These are phyloP conservation scores for Nannochloropsis granulata DNA, from an alignment of 108 stramenopile species.

Conservation along the genomic window DNA sequence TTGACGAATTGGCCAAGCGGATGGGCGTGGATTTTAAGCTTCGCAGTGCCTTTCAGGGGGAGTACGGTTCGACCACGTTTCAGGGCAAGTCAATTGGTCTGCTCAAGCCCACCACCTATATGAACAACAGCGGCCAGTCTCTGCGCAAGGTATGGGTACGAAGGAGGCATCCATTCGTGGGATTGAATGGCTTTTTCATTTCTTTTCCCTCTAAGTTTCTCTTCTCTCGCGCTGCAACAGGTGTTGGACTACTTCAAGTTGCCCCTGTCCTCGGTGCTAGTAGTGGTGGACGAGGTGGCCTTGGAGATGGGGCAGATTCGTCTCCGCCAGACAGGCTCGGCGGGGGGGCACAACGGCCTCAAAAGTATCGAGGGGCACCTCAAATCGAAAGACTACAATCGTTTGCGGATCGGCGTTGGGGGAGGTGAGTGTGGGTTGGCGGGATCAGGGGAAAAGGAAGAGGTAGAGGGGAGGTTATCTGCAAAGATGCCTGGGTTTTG, in stretches of 20 bases:
- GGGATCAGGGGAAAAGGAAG: not conserved
- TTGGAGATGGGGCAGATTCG: constrained; percentile 23
- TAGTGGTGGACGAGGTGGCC: constrained; percentile 23
- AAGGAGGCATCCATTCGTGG: not conserved
- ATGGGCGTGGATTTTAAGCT: constrained; percentile 5
- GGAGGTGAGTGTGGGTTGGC: not conserved
- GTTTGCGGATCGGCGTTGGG: constrained; percentile 19
- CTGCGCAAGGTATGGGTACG: constrained; percentile 2
- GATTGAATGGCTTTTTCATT: not conserved
- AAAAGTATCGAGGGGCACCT: constrained; percentile 14
- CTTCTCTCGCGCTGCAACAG: not conserved
- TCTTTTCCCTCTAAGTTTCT: not conserved
- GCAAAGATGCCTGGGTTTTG: not conserved
- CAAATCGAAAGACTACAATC: constrained; percentile 5
- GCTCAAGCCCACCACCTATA: constrained; percentile 19
- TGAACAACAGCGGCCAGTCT: constrained; percentile 28
- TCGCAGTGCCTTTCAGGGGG: constrained; percentile 19
- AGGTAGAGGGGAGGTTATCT: too few species aligned
- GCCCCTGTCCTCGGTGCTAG: not conserved
- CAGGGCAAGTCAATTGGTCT: constrained; percentile 22
- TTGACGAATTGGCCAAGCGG: constrained; percentile 17
- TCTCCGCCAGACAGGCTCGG: constrained; percentile 11
- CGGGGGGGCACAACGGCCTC: constrained; percentile 29
- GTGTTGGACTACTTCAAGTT: constrained; percentile 19
- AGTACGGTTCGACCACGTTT: not conserved